phyloP scores from a whole-genome alignment of 352 stramenopile species.

The Phytophthora pluvialis region DNA sequence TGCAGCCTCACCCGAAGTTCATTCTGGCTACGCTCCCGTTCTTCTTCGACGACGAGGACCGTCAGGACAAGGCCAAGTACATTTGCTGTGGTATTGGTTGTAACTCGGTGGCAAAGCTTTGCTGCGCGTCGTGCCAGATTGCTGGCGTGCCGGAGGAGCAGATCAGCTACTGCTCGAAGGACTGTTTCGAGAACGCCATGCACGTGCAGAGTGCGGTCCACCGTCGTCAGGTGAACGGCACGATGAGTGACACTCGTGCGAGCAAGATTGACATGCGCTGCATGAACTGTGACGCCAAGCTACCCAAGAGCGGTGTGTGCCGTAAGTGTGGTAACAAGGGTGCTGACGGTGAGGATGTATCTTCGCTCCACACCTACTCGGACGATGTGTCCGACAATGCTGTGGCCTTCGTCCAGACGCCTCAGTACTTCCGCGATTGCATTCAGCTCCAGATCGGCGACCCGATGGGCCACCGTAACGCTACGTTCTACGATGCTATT shows the following conservation, averaged over 20 bases:
- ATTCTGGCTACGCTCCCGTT: slow-evolving; percentile 77
- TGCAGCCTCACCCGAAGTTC: slow-evolving; percentile 85
- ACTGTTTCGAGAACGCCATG: slow-evolving; percentile 88
- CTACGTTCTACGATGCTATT: slow-evolving; percentile 89
- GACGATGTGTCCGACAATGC: slow-evolving; percentile 80
- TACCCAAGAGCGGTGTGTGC: slow-evolving; percentile 77
- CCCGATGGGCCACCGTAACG: slow-evolving; percentile 81
- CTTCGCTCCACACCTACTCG: slow-evolving; percentile 77
- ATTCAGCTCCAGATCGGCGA: slow-evolving; percentile 85
- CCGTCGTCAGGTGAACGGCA: slow-evolving; percentile 84
- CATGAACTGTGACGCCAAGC: slow-evolving; percentile 74
- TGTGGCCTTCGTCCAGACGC: slow-evolving; percentile 84
- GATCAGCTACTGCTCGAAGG: slow-evolving; percentile 89
- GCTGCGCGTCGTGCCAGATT: slow-evolving; percentile 85
- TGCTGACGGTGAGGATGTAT: slow-evolving; percentile 53
- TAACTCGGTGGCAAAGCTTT: slow-evolving; percentile 82
- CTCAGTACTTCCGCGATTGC: slow-evolving; percentile 88
- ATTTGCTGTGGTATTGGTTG: slow-evolving; percentile 76
- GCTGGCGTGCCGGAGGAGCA: slow-evolving; percentile 80
- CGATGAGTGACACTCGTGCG: slow-evolving; percentile 67
- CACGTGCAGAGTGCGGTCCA: slow-evolving; percentile 81
- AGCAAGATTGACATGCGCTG: slow-evolving; percentile 81
- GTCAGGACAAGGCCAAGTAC: slow-evolving; percentile 80
- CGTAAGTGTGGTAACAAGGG: slow-evolving; percentile 66
- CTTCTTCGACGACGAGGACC: slow-evolving; percentile 84